Percentiles rank a stretch among this genome's conserved stretches.
Evolutionary conservation across 345 rosid genomes (phyloP).

Genomic region (Sonneratia caseolaris): DNA sequence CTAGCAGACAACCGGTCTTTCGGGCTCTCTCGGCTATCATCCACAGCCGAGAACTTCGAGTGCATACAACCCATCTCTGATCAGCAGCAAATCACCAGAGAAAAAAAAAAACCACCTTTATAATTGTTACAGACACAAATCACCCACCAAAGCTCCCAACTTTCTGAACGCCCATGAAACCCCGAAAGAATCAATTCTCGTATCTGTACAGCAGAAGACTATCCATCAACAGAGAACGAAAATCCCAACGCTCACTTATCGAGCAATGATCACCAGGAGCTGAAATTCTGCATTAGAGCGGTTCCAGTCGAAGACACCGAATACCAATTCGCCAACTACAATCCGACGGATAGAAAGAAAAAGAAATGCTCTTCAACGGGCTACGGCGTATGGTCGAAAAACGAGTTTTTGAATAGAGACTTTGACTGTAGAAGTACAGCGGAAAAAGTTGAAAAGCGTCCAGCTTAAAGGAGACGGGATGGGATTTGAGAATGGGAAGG

Average conservation of each 20-base stretch:
- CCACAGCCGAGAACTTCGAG: constrained; percentile 43
- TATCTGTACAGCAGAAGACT: too few relatives aligned
- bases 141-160: constrained; percentile 16
- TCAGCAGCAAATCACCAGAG: not conserved
- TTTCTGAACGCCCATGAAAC: constrained; percentile 4
- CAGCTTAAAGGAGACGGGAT: not conserved
- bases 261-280: not conserved
- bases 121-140: constrained; percentile 14
- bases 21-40: constrained; percentile 31
- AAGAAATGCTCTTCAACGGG: not conserved
- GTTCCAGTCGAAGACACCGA: constrained; percentile 15
- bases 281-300: not conserved
- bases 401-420: not conserved
- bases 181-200: not conserved
- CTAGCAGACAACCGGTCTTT: constrained; percentile 32
- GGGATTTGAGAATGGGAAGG: not conserved
- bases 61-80: constrained; percentile 66
- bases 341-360: not conserved
- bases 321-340: constrained; percentile 10
- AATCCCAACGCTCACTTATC: not conserved
- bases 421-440: not conserved
- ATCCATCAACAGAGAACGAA: not conserved
- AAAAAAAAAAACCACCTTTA: constrained; percentile 11
- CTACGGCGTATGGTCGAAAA: not conserved
- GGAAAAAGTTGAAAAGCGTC: not conserved